Evolutionary conservation across 2,329 filamentous ascomycete species (phyloP), one percentile per base, ranked within the genome.

Genomic region (Trichoderma sp.): DNA sequence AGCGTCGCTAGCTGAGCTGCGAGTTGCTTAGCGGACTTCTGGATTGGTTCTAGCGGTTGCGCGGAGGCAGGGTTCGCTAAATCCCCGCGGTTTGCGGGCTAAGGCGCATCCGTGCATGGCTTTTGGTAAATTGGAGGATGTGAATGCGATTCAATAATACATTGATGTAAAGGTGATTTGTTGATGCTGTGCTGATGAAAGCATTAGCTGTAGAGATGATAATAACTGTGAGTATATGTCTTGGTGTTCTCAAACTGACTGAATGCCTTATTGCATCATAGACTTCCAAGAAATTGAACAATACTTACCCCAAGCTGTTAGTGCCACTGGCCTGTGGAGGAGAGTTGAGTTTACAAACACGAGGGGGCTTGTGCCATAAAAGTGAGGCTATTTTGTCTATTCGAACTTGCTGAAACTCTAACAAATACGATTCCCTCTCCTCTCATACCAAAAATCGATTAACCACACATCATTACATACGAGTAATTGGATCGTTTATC

Each of bases 1-100:
- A 19, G 37, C 37, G 8, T 6, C 40, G 40, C 8, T 43, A 43
- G 40, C 40, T 43, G 40, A 43, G 40, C 40, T 43, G 40, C 40
- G 40, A 43, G 33, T 11, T 35, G 40, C 8, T 43, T 67, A 37
- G 64, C 29, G 53, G 35, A 16, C 49, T 59, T 59, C 64, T 67
- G 64, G 64, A 52, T 67, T 67, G n/a, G 64, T 59, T 67, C 55
- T 67, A 67, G 64, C 64, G 64, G 29, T n/a, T 29, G 55, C 64
- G 64, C 29, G 64, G 64, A 67, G 63, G 47, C 29, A 47, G 2
- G 47, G 47, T 19, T 47, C 4, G 35, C 49, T 37, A 59, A 52
- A 43, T 67, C 55, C 40, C 53, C 64, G 62, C 53, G 57, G 53
- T 53, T 55, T 31, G 35, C 31, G 47, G n/a, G 47, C 47, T 63